Evolutionary conservation across 768 basidiomycete genomes (phyloP).

Genomic region (Exidia glandulosa): DNA sequence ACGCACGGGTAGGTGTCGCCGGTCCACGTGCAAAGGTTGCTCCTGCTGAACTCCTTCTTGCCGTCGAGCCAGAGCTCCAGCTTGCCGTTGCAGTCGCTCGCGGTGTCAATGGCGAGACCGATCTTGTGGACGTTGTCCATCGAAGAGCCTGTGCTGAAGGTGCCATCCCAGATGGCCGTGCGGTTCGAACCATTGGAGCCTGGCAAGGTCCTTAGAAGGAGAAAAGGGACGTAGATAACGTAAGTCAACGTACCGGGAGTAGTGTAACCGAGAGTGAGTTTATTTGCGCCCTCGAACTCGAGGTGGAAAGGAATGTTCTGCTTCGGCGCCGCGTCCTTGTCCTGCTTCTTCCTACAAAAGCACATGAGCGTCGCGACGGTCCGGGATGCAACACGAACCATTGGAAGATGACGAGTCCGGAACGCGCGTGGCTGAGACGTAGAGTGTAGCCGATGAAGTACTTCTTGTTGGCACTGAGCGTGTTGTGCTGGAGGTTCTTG

Average conservation of each 20-base stretch:
- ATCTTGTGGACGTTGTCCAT: not conserved
- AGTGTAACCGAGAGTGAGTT: not conserved
- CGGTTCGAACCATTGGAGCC: not conserved
- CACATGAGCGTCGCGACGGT: no score
- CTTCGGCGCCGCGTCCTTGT: not conserved
- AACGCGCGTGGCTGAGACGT: not conserved
- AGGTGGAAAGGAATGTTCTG: not conserved
- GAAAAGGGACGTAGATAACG: no score
- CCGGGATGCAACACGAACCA: not conserved
- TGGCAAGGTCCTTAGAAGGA: no score
- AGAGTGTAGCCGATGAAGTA: not conserved
- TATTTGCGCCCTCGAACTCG: not conserved
- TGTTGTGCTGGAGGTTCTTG: not conserved
- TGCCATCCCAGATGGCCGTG: not conserved
- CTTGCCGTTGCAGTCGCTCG: not conserved
- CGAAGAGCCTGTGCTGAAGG: not conserved
- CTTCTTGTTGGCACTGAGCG: not conserved
- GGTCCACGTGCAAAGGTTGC: not conserved
- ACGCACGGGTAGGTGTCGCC: not conserved
- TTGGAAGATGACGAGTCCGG: not conserved
- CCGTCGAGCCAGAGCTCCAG: not conserved
- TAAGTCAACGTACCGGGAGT: no score
- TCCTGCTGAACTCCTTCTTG: not conserved
- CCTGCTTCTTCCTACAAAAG: not conserved
- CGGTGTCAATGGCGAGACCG: not conserved